Percentiles rank a stretch among this genome's conserved stretches.
Conservation (phyloP, 331 rosid species). For the Malus hybrid region DNA sequence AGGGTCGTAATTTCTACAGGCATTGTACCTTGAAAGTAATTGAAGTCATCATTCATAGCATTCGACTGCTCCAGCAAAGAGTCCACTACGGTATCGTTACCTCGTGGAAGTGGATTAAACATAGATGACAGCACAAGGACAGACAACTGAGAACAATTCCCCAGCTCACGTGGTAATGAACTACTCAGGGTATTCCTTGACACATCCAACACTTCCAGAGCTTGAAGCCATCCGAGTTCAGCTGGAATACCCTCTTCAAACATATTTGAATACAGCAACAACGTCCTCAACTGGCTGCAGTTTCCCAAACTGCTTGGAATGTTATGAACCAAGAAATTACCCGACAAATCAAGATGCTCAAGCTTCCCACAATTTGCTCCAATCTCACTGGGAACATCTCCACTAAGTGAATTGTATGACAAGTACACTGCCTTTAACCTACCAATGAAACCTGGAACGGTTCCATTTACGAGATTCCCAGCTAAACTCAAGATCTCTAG, state of each 20-base stretch:
- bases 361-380: constrained; percentile 64
- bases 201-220: constrained; percentile 66
- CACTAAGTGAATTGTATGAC: constrained; percentile 52
- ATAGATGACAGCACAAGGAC: constrained; percentile 73
- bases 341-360: constrained; percentile 80
- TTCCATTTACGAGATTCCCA: constrained; percentile 63
- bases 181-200: constrained; percentile 77
- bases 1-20: constrained; percentile 52
- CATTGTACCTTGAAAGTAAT: constrained; percentile 61
- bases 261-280: constrained; percentile 65
- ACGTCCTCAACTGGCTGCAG: constrained; percentile 48
- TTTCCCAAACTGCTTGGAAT: constrained; percentile 74
- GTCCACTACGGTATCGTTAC: constrained; percentile 20
- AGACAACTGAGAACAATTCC: constrained; percentile 54
- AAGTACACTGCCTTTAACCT: constrained; percentile 52
- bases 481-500: constrained; percentile 75
- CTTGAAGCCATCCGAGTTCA: constrained; percentile 55
- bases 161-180: constrained; percentile 50
- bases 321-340: constrained; percentile 37
- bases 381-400: constrained; percentile 52
- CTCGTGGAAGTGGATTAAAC: constrained; percentile 35
- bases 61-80: constrained; percentile 20
- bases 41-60: constrained; percentile 41
- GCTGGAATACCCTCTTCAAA: constrained; percentile 61
- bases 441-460: constrained; percentile 60